These are phyloP conservation scores for Termitomyces sp. DNA, from an alignment of 768 basidiomycete genomes.

Conservation along the genomic window DNA sequence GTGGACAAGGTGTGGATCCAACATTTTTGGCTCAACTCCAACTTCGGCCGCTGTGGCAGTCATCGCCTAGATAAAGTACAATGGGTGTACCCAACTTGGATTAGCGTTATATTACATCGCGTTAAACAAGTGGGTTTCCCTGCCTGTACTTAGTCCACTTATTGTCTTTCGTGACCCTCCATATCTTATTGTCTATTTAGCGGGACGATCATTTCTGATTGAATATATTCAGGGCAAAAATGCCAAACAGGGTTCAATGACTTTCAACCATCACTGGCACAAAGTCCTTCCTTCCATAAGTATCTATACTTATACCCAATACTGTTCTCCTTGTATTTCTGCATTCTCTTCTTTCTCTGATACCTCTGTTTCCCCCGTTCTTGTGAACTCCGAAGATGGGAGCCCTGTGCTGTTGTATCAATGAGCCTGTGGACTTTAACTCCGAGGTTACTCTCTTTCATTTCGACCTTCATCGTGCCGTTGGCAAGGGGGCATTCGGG, in stretches of 20 bases:
- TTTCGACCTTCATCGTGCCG: constrained; percentile 92
- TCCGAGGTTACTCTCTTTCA: constrained; percentile 89
- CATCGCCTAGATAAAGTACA: background rate
- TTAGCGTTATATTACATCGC: too few relatives aligned
- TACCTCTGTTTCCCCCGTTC: constrained; percentile 26
- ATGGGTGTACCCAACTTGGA: background rate
- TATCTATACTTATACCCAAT: constrained; percentile 23
- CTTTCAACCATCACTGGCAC: constrained; percentile 15
- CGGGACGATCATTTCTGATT: too few relatives aligned
- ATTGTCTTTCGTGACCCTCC: constrained; percentile 17
- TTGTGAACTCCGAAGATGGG: constrained; percentile 49
- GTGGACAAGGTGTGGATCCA: too few relatives aligned
- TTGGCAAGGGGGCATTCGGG: constrained; percentile 97
- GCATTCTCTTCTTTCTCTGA: constrained; percentile 24
- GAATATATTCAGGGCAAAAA: background rate
- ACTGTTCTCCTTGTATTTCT: constrained; percentile 37
- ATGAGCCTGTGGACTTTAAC: constrained; percentile 83
- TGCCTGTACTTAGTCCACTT: too few relatives aligned
- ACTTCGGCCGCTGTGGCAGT: background rate
- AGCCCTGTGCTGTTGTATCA: constrained; percentile 49
- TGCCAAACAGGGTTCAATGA: constrained; percentile 24
- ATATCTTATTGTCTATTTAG: too few relatives aligned
- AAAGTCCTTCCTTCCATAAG: constrained; percentile 13
- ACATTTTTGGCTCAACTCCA: too few relatives aligned
- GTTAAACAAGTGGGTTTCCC: too few relatives aligned